Evolutionary conservation across 2,329 filamentous ascomycete species (phyloP), one percentile per base, ranked within the genome.

Genomic region (Phaeosphaeria sp.): DNA sequence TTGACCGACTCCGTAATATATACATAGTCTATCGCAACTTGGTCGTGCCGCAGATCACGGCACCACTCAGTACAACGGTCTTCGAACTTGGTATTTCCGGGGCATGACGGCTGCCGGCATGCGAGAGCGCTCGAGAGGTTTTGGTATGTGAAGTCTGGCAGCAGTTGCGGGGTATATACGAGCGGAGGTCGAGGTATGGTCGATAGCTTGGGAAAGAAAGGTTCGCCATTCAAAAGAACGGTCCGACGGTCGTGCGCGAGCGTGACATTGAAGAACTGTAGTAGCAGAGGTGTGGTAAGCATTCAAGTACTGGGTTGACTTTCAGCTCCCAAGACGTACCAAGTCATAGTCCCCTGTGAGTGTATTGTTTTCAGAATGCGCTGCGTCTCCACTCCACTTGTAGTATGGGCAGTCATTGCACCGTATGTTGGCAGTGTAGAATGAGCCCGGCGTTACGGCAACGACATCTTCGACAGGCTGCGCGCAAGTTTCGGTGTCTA

Each of bases 241-340:
- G 67, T 68, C 33, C 64, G 67, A 27, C 66, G 67, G 50, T 74
- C 66, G 50, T 66, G 63, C 7, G 71, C 63, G 33, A 75, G 64
- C 17, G 71, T 65, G 51, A 76, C 52, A 53, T 75, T 74, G 53
- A 72, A 69, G 53, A 74, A 62, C 74, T 73, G 44, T 46, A 27
- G 24, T 15, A 7, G 22, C 15, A 22, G 6, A 9, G 24, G 21
- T 13, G 20, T 51, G 17, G 49, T 61, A 53, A 54, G 53, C 45
- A 6, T 25, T 18, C n/a, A 3, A 17, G 22, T 27, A 3, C 39
- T 25, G 36, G 36, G 15, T 33, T 47, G 25, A 51, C 22, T 1
- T 40, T n/a, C 49, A 13, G 20, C 33, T 43, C 30, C 25, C n/a
- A 3, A 33, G 7, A 66, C 71, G 45, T 55, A 75, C 72, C 44